Base-by-base conservation (phyloP, 805 yeast genomes). In the Torulaspora gathmanii region DNA sequence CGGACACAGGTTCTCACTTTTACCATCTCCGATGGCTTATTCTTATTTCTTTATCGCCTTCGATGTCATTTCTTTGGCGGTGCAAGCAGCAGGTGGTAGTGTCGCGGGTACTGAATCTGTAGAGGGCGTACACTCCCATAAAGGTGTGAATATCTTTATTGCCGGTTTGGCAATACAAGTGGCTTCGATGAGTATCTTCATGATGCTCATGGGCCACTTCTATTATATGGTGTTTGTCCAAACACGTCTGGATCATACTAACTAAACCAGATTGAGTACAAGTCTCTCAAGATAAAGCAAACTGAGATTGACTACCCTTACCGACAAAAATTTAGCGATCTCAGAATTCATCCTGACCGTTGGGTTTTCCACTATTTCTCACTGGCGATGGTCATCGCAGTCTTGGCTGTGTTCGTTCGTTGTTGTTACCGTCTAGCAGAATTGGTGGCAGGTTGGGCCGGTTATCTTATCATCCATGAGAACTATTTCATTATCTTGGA, bases 91-190 rank as follows among this genome's bases (percentile, higher is more conserved):
- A 8, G 95, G 95, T 36, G 95, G 95, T 56, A 93, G 83, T 42
- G 64, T 76, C 34, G 86, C 88, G 1, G 80, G 84, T 31, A 71
- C 78, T 0, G 58, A 66, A 11, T 44, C 57, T n/a, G 31, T 55
- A 1, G 39, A 42, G 2, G 44, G 44, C 6, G 15, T 19, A 2
- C 55, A 59, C 33, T 57, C 34, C 9, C 2, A 33, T 16, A 34
- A 45, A 3, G 68, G 68, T 41, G 57, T 51, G 7, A 52, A 58
- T 36, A 51, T 83, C 39, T 84, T 88, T 82, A 75, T 86, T 37
- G 90, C 76, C 2, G 96, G 96, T 6, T 71, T 89, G 39, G 83
- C 82, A 0, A 72, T 83, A 56, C 96, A 89, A 66, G 90, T 86
- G 5, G 64, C 75, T 4, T 74, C 86, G 4, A 83, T 89, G 83